These are phyloP conservation scores for Bipolaris gigantea DNA, from an alignment of 2,329 filamentous ascomycete genomes.

Conservation along the genomic window DNA sequence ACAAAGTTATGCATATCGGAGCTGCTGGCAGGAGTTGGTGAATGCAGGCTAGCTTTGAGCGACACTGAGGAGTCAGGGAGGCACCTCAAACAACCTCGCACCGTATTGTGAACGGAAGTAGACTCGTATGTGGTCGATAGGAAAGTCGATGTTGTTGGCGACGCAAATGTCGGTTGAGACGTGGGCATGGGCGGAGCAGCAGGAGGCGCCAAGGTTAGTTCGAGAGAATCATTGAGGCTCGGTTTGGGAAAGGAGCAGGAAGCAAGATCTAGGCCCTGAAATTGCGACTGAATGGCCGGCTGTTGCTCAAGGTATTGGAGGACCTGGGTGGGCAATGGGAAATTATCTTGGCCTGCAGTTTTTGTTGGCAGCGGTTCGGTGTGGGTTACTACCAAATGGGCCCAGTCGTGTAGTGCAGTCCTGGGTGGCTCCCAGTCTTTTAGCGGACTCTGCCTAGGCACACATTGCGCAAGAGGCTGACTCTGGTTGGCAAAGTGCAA, in stretches of 20 bases:
- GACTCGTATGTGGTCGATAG: constrained; percentile 30
- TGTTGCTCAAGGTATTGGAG: constrained; percentile 29
- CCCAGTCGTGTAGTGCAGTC: constrained; percentile 25
- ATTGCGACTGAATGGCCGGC: constrained; percentile 22
- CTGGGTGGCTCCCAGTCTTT: constrained; percentile 22
- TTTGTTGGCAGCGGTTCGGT: constrained; percentile 7
- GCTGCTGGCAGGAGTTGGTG: background rate
- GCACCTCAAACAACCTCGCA: constrained; percentile 31
- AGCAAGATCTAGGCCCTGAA: constrained; percentile 33
- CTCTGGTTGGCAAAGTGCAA: background rate
- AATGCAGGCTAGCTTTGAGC: background rate
- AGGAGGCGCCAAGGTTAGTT: background rate
- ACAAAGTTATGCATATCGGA: background rate
- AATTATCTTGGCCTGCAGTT: constrained; percentile 1
- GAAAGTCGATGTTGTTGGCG: constrained; percentile 25
- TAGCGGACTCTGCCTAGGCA: constrained; percentile 15
- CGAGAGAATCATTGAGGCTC: background rate
- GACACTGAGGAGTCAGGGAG: background rate
- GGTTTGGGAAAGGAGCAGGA: constrained; percentile 26
- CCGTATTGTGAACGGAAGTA: constrained; percentile 33
- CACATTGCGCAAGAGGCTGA: constrained; percentile 8
- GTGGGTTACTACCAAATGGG: constrained; percentile 31
- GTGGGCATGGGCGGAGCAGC: background rate
- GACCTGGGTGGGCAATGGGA: constrained; percentile 25
- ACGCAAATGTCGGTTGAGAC: background rate